phyloP scores from a whole-genome alignment of 176 grass and related monocot species.

The Melocanna baccifera region DNA sequence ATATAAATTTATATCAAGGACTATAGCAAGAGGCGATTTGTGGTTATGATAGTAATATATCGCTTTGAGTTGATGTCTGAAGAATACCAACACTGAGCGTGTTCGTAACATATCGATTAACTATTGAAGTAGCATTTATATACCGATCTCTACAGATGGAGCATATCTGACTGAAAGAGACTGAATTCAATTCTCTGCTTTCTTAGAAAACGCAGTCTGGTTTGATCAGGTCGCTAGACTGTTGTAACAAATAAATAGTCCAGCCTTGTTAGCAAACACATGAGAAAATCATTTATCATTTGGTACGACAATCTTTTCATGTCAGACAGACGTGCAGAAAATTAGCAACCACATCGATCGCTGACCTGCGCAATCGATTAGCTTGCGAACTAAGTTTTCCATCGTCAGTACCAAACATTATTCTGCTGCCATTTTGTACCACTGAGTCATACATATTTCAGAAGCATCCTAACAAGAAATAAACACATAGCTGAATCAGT shows the following conservation, averaged over 20 bases:
- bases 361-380: background rate
- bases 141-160: background rate
- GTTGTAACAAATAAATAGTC: background rate
- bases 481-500: background rate
- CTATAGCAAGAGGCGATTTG: background rate
- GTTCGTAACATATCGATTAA: background rate
- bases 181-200: slow-evolving; percentile 20
- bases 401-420: background rate
- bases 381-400: slow-evolving; percentile 26
- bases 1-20: background rate
- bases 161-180: slow-evolving; percentile 23
- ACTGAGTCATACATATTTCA: background rate
- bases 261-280: background rate
- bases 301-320: background rate
- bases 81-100: slow-evolving; percentile 6
- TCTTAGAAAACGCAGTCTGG: background rate
- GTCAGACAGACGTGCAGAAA: background rate
- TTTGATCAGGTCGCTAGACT: background rate
- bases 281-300: background rate
- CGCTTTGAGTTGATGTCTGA: background rate
- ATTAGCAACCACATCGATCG: background rate
- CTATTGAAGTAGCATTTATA: background rate
- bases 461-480: background rate
- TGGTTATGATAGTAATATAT: background rate
- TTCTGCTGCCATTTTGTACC: background rate